A percentile compares a stretch with the other conserved stretches of the same genome.
Evolutionary conservation across 306 rosid species (phyloP).

Genomic region (Oemleria cerasiformis): DNA sequence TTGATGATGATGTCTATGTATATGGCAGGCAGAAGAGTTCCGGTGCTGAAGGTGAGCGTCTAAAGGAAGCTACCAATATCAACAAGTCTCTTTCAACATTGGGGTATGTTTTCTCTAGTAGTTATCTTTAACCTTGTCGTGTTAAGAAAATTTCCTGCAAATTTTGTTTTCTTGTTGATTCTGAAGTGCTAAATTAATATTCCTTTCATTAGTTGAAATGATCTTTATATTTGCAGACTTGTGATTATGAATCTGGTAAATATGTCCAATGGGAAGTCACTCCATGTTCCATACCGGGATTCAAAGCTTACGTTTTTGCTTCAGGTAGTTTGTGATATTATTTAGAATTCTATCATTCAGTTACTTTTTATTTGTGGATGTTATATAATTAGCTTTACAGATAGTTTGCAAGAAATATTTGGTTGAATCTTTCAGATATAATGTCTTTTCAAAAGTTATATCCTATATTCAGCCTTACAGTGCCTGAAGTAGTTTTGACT

Average conservation of each 20-base stretch:
- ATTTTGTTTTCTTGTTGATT: not conserved
- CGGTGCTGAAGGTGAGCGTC: slow-evolving; percentile 99
- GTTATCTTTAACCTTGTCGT: not conserved
- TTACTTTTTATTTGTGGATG: not conserved
- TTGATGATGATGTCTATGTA: slow-evolving; percentile 17
- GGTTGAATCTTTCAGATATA: too few species aligned
- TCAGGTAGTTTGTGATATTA: slow-evolving; percentile 56
- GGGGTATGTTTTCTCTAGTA: slow-evolving; percentile 51
- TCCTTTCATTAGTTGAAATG: slow-evolving; percentile 4
- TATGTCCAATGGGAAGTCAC: slow-evolving; percentile 83
- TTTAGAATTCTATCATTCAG: not conserved
- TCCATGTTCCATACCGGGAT: slow-evolving; percentile 94
- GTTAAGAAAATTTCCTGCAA: not conserved
- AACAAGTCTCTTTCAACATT: slow-evolving; percentile 97
- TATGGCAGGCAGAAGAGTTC: slow-evolving; percentile 93
- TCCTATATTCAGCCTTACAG: not conserved
- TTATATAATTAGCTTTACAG: not conserved
- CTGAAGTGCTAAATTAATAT: not conserved
- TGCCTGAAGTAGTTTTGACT: not conserved
- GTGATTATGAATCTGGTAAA: slow-evolving; percentile 94
- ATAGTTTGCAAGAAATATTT: not conserved
- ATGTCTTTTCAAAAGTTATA: not conserved
- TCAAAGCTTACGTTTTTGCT: slow-evolving; percentile 96
- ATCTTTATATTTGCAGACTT: slow-evolving; percentile 59
- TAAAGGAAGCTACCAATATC: slow-evolving; percentile 96